Base-by-base conservation (phyloP, 768 basidiomycete species). In the Suillus americanus region DNA sequence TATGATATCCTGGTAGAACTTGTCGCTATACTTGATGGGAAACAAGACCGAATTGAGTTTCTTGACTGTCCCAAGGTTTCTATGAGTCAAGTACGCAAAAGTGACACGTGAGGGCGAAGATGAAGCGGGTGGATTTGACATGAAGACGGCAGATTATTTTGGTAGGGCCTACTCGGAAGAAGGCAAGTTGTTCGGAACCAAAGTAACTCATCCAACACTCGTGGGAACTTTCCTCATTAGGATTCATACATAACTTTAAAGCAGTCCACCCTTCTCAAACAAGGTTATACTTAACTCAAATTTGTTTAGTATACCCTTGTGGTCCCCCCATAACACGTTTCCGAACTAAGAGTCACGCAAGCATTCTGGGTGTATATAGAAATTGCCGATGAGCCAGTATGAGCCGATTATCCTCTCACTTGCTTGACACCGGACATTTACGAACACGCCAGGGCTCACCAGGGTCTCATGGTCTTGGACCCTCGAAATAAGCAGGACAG, bases 21-120 rank as follows among this genome's bases (percentile, higher is more conserved):
- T 89, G 70, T 93, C 90, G 75, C 89, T 89, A 76, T 96, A 97
- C 71, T 88, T 88, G 74, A 96, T 91, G 33, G 95, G 94, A 75
- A 95, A 95, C 48, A 96, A 83, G 46, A 95, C 91, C 2, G 88
- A 86, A 68, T 87, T 87, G 35, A 89, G 79, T 70, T 76, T 89
- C 61, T 73, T 74, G 45, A 79, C 85, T 2, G 90, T 89, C 60
- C 94, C 94, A 54, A 95, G 78, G 77, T 95, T 97, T 76, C 95
- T 95, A 63, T 82, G 80, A 13, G 89, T 91, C 71, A 94, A 78
- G 57, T 88, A 86, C 60, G 92, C 83, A 76, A 91, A 91, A 23
- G 90, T 85, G 65, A 91, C 79, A 68, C 88, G 86, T 64, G 79
- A 51, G 38, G 60, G 33, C 37, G 65, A 38, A 16, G 55, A 61